Percentiles rank a stretch among this genome's conserved stretches.
Conservation (phyloP, 1,284 basidiomycete species). For the Trametes sp. region DNA sequence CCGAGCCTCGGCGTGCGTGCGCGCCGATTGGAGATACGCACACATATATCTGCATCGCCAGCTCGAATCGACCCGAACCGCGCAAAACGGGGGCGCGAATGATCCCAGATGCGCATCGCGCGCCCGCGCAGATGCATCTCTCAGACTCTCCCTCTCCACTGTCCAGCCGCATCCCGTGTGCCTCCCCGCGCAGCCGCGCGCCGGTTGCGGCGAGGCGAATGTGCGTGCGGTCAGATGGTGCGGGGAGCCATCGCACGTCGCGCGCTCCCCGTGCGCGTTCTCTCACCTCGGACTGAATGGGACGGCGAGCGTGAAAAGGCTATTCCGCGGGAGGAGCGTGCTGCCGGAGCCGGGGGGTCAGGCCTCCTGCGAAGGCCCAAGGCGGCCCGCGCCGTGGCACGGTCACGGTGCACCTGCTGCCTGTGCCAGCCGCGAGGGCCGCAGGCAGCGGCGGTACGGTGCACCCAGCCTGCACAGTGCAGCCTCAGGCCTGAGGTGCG, state of each 20-base stretch:
- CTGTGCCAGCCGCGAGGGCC: background rate
- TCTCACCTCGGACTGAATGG: constrained; percentile 20
- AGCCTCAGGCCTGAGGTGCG: background rate
- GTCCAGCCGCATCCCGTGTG: constrained; percentile 21
- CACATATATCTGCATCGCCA: background rate
- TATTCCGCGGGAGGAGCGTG: constrained; percentile 24
- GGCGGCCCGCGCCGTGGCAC: constrained; percentile 5
- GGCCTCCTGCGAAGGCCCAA: background rate
- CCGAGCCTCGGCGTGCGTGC: constrained; percentile 38
- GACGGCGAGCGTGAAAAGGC: constrained; percentile 23
- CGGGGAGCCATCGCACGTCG: background rate
- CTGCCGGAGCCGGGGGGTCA: constrained; percentile 18
- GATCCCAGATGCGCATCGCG: constrained; percentile 39
- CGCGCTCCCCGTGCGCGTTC: constrained; percentile 13
- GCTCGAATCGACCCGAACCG: constrained; percentile 10
- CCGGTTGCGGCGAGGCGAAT: too few relatives aligned
- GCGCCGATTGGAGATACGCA: constrained; percentile 29
- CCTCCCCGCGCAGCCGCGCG: constrained; percentile 14
- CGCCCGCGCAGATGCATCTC: constrained; percentile 31
- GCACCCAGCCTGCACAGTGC: too few relatives aligned
- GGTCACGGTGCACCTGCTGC: too few relatives aligned
- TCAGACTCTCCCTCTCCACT: background rate
- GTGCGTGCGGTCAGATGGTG: constrained; percentile 28
- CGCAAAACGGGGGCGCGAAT: constrained; percentile 27
- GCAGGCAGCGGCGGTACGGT: too few relatives aligned